Base-by-base conservation (phyloP, 2,329 filamentous ascomycete genomes). In the Bipolaris cookei region DNA sequence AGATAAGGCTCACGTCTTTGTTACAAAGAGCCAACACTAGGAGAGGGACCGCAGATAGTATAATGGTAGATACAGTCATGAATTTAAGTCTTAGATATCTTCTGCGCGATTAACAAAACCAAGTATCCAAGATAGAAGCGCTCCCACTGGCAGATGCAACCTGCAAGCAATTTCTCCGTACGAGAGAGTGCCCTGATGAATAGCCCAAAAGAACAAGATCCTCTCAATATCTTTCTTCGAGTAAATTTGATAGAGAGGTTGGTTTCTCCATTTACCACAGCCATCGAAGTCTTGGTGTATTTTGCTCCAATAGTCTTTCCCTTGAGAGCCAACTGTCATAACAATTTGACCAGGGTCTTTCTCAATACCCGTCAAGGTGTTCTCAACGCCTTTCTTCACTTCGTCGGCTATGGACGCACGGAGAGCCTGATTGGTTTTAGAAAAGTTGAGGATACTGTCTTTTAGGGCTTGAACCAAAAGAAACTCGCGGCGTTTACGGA, bases 121-220 rank as follows among this genome's bases (percentile, higher is more conserved):
- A 6, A 49, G 14, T 30, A 49, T 49, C 46, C 35, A 49, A 16
- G 23, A 49, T 5, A 30, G 14, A 14, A 49, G 34, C 0, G 25
- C 46, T 4, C 46, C 23, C 3, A 49, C n/a, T 13, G 34, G 46
- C 7, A 49, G 10, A 49, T 18, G 16, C 13, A 49, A 23, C 23
- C 18, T 20, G 20, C 25, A 49, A 20, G 35, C 34, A 6, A 49
- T 49, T 8, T 49, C 34, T 30, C 46, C 23, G 13, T 49, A 49
- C 11, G 14, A 39, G 10, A 39, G 21, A 5, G 10, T 28, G 35
- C 25, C 16, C 35, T 49, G 14, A 20, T 49, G 21, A 28, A 30
- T 41, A 18, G 46, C 35, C 46, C 23, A 49, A 49, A 30, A 49
- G 46, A 49, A 49, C 2, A 49, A 14, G 3, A 39, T 39, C 8